These are phyloP conservation scores for Botrytis fabae DNA, from an alignment of 2,329 filamentous ascomycete genomes.

Conservation along the genomic window DNA sequence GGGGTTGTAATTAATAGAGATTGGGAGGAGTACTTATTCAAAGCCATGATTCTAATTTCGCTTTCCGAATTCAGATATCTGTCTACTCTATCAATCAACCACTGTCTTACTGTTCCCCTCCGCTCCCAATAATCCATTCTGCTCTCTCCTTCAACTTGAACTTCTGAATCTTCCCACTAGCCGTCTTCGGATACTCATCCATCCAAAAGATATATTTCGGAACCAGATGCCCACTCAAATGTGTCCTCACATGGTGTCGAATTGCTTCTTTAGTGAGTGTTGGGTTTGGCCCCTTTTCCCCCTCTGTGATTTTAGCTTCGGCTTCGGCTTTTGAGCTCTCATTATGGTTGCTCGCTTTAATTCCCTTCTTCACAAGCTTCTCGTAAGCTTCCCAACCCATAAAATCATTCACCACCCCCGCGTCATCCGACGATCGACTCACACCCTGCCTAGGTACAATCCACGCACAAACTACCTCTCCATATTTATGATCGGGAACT, in stretches of 20 bases:
- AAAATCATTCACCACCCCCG: conserved; percentile 29
- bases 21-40: not conserved
- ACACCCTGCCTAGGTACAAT: conserved; percentile 54
- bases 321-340: too few relatives aligned
- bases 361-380: not conserved
- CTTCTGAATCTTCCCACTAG: conserved; percentile 96
- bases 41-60: not conserved
- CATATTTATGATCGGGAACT: conserved; percentile 76
- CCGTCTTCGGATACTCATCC: conserved; percentile 86
- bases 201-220: conserved; percentile 91
- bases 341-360: not conserved
- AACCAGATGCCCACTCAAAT: conserved; percentile 72
- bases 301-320: conserved; percentile 20
- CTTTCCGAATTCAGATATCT: not conserved
- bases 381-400: conserved; percentile 1
- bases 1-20: not conserved
- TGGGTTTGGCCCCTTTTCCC: conserved; percentile 28
- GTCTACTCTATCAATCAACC: not conserved
- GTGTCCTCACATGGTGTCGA: conserved; percentile 68
- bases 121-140: not conserved
- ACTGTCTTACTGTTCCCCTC: not conserved
- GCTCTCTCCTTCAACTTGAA: conserved; percentile 71
- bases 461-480: conserved; percentile 86
- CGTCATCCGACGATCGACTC: conserved; percentile 32
- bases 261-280: conserved; percentile 59